phyloP scores from a whole-genome alignment of 352 stramenopile genomes.

The Globisporangium splendens region DNA sequence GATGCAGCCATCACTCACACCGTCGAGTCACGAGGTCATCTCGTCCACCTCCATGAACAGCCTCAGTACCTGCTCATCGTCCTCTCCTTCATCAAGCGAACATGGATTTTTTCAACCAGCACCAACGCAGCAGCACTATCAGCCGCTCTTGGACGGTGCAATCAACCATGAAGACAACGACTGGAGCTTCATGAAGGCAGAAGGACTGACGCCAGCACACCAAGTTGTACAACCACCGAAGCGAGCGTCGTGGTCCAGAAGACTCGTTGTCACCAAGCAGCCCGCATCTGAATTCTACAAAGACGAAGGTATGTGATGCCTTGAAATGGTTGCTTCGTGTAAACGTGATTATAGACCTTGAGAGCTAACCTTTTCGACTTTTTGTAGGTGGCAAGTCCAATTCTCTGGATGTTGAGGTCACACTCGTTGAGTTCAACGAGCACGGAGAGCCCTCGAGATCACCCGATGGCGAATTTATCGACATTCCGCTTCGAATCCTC shows the following conservation, averaged over 20 bases:
- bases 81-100: slow-evolving; percentile 5
- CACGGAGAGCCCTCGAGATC: slow-evolving; percentile 59
- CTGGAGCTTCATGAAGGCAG: slow-evolving; percentile 16
- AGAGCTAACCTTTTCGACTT: neutral
- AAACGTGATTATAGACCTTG: too few species aligned
- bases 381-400: slow-evolving; percentile 68
- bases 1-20: slow-evolving; percentile 1
- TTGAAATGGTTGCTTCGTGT: neutral
- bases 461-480: slow-evolving; percentile 69
- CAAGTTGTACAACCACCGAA: slow-evolving; percentile 16
- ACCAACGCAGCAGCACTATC: slow-evolving; percentile 5
- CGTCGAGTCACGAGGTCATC: slow-evolving; percentile 10
- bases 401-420: slow-evolving; percentile 74
- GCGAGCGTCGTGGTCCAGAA: slow-evolving; percentile 54
- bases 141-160: neutral
- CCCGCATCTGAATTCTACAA: slow-evolving; percentile 86
- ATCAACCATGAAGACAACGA: neutral
- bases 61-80: neutral
- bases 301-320: slow-evolving; percentile 52
- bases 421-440: slow-evolving; percentile 78
- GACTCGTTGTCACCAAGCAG: slow-evolving; percentile 85
- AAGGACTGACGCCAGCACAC: slow-evolving; percentile 1
- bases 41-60: slow-evolving; percentile 9
- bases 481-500: slow-evolving; percentile 74
- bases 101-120: slow-evolving; percentile 9